Base-by-base conservation (phyloP, 768 basidiomycete species). In the Rhodotorula paludigena region DNA sequence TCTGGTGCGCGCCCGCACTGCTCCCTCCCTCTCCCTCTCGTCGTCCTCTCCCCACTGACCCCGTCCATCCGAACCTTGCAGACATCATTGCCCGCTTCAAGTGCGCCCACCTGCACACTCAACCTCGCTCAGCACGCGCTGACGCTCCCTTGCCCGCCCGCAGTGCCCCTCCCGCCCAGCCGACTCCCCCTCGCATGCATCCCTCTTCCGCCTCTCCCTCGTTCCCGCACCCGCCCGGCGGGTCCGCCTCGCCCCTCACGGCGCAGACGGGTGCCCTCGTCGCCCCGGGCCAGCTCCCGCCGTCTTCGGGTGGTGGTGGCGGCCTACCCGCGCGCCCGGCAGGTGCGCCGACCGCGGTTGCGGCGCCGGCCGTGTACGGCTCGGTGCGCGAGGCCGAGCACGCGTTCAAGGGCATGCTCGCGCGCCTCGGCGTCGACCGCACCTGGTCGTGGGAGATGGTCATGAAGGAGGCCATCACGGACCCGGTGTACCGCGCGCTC, bases 371-470 rank as follows among this genome's bases (percentile, higher is more conserved):
- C 75, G 91, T 90, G 66, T 97, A 93, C 74, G 73, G 83, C 52
- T 94, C 89, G 10, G 78, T 86, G 18, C 89, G 90, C 74, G 91
- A 96, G 74, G 92, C 91, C 30, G 92, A 96, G 78, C 89, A 89
- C 76, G 96, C 93, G 20, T 99, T 99, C 78, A 85, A 86, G 75
- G 89, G 89, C 80, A 81, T 99, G 63, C 80, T 99, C 73, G 84
- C 87, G 74, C 91, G 90, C 80, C 88, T 89, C 53, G 90, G 90
- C 39, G 89, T 98, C 49, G 90, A 91, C 78, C 86, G 88, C 52
- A 87, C 84, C 71, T 97, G 90, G 89, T 91, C 91, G 42, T 99
- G 96, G 96, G 96, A 99, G 78, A 87, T 90, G 80, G 92, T 92
- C 59, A 96, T 98, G 90, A 85, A 93, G 77, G 89, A 90, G 74